These are phyloP conservation scores for Xerophyta viscosa DNA, from an alignment of 106 monocot species.

Conservation along the genomic window DNA sequence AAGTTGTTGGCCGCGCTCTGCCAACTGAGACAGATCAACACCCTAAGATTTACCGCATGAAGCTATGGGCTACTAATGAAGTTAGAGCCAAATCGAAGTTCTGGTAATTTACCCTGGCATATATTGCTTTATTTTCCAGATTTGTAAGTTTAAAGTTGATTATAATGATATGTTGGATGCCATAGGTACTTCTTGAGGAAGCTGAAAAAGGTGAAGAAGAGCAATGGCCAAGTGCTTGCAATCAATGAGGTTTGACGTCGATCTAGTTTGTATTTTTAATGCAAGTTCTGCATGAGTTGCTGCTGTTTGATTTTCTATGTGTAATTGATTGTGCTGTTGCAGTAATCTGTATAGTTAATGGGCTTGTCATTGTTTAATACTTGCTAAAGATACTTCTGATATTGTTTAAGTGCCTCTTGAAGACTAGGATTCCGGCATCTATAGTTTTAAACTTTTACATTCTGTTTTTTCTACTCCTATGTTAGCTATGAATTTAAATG, in stretches of 20 bases:
- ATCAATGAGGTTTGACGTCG: constrained; percentile 81
- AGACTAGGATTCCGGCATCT: too few species aligned
- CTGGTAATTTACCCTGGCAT: constrained; percentile 23
- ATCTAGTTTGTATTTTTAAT: too few species aligned
- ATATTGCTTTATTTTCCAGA: background rate
- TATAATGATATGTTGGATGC: background rate
- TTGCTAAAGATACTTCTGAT: too few species aligned
- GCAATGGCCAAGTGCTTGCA: constrained; percentile 79
- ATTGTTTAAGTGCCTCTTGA: too few species aligned
- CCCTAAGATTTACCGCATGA: constrained; percentile 80
- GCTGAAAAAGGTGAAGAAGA: constrained; percentile 94
- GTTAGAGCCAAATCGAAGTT: constrained; percentile 86
- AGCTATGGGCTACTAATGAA: constrained; percentile 88
- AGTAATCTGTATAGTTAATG: too few species aligned
- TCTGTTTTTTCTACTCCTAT: too few species aligned
- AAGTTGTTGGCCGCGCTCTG: constrained; percentile 71
- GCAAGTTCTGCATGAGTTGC: too few species aligned
- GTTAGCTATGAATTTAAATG: too few species aligned
- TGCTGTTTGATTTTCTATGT: too few species aligned
- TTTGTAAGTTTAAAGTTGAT: background rate
- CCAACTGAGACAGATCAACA: constrained; percentile 59
- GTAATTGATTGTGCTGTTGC: too few species aligned
- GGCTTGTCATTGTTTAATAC: too few species aligned
- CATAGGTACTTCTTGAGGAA: constrained; percentile 87
- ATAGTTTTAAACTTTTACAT: too few species aligned